These are phyloP conservation scores for Artomyces pyxidatus DNA, from an alignment of 768 basidiomycete genomes.

Conservation along the genomic window DNA sequence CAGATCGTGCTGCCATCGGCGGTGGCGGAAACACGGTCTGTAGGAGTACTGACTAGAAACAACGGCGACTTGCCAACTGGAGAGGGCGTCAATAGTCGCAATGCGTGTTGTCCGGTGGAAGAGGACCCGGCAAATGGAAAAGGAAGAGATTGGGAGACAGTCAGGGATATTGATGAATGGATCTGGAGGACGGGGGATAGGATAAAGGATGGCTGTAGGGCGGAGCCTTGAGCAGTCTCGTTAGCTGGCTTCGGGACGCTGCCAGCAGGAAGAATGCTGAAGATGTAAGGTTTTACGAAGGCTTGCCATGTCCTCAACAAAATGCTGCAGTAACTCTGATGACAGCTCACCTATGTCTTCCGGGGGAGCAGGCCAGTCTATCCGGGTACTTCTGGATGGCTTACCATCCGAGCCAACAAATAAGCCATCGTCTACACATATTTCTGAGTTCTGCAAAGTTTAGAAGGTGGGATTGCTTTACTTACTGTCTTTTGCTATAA, in stretches of 20 bases:
- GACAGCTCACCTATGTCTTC: constrained; percentile 62
- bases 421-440: constrained; percentile 51
- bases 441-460: constrained; percentile 1
- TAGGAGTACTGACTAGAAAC: constrained; percentile 65
- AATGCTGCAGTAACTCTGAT: neutral
- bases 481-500: constrained; percentile 78
- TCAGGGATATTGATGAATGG: constrained; percentile 59
- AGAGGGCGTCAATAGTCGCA: constrained; percentile 60
- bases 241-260: constrained; percentile 34
- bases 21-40: constrained; percentile 55
- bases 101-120: constrained; percentile 32
- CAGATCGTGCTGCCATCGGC: constrained; percentile 75
- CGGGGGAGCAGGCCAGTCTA: constrained; percentile 74
- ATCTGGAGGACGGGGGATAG: constrained; percentile 61
- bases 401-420: constrained; percentile 57
- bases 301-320: constrained; percentile 30
- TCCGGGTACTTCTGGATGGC: constrained; percentile 35
- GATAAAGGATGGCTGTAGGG: constrained; percentile 31
- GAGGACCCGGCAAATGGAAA: constrained; percentile 45
- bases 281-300: constrained; percentile 69
- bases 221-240: constrained; percentile 17
- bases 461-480: constrained; percentile 4
- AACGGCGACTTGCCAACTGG: constrained; percentile 44
- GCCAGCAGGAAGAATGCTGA: constrained; percentile 67
- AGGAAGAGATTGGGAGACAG: constrained; percentile 49